phyloP scores from a whole-genome alignment of 371 early-diverging fungal genomes.

The Lichtheimia corymbifera region DNA sequence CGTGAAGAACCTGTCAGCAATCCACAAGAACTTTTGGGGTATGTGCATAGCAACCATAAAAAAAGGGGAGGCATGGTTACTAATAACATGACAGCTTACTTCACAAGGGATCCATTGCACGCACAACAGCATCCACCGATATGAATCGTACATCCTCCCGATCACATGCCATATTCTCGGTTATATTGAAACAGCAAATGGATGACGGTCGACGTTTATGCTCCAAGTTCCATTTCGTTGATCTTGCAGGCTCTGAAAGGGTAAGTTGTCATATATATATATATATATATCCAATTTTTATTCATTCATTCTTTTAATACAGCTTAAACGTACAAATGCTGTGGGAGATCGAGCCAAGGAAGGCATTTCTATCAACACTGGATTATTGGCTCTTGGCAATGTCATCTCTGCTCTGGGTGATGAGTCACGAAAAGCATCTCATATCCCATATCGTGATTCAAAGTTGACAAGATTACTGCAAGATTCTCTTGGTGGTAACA shows the following conservation, averaged over 20 bases:
- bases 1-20: conserved; percentile 74
- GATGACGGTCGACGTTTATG: conserved; percentile 30
- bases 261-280: conserved; percentile 26
- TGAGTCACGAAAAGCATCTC: conserved; percentile 61
- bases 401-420: conserved; percentile 97
- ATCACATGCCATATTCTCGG: conserved; percentile 97
- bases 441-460: conserved; percentile 95
- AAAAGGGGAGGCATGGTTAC: not conserved
- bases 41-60: conserved; percentile 11
- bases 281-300: not conserved
- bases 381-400: conserved; percentile 96
- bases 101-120: conserved; percentile 74
- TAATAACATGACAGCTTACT: conserved; percentile 37
- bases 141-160: conserved; percentile 96
- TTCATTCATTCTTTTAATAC: conserved; percentile 7
- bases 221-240: conserved; percentile 95
- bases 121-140: conserved; percentile 94
- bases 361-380: conserved; percentile 97
- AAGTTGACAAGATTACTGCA: conserved; percentile 96
- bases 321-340: conserved; percentile 89
- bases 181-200: conserved; percentile 64
- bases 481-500: conserved; percentile 92
- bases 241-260: conserved; percentile 93
- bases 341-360: conserved; percentile 96
- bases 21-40: conserved; percentile 75